Evolutionary conservation across 2,329 filamentous ascomycete genomes (phyloP), one percentile per base, ranked within the genome.

Genomic region (Talaromyces amestolkiae): DNA sequence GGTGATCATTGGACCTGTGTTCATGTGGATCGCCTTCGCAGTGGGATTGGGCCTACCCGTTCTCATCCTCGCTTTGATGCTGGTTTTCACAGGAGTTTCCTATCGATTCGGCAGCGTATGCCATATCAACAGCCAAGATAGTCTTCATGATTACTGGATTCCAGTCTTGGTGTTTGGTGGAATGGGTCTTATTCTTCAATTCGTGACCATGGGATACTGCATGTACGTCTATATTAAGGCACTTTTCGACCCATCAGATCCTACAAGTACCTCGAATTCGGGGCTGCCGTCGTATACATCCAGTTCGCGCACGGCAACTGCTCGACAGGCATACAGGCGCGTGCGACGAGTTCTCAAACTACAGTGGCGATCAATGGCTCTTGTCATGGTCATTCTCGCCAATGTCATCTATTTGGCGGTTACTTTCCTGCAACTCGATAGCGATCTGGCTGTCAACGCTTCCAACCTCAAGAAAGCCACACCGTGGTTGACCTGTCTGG

Each of bases 381-480:
- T 98, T 67, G 93, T 97, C 15, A 82, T 96, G 61, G 90, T 97
- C 75, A 96, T 98, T 70, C 86, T 97, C 65, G 86, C 87, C 66
- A 93, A 98, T 75, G 92, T 98, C 68, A 88, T 97, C 72, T 97
- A 97, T 83, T 97, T 98, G 78, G 89, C 93, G 1, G 83, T 97
- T 54, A 86, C 97, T 63, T 98, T 98, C 75, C 89, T 98, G 58
- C 91, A 92, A 75, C 86, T 97, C 73, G 91, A 96, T 77, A 89
- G 89, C 71, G 85, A 90, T 24, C 85, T 91, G 13, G 80, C 86
- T 9, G 71, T 79, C 61, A 84, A 85, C 3, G 78, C 85, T 22
- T 83, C 85, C 45, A 83, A 87, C 41, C 73, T 89, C 62, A 67
- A 77, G 8, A 84, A 86, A 31, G 86, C 89, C 2, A 67, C 78